Percentiles rank a stretch among this genome's conserved stretches.
Conservation (phyloP, 805 yeast species). For the Starmerella cellae region DNA sequence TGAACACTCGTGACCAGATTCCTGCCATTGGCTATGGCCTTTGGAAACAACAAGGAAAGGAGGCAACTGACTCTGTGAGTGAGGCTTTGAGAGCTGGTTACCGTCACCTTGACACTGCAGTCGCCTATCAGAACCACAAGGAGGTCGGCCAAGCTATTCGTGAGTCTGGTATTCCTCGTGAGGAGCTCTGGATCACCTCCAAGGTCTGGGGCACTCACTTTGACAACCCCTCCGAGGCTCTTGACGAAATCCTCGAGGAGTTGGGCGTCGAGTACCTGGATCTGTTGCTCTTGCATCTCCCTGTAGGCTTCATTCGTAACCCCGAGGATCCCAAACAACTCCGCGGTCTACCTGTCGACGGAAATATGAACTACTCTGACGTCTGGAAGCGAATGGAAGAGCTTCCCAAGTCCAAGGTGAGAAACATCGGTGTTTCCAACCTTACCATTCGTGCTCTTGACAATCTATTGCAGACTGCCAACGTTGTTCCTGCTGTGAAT, state of each 20-base stretch:
- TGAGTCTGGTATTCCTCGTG: constrained; percentile 37
- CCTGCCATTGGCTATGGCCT: constrained; percentile 17
- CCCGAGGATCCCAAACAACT: constrained; percentile 12
- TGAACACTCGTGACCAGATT: constrained; percentile 10
- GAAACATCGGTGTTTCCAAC: constrained; percentile 63
- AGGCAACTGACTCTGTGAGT: constrained; percentile 33
- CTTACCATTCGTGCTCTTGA: constrained; percentile 40
- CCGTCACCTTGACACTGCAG: constrained; percentile 41
- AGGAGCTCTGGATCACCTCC: constrained; percentile 56
- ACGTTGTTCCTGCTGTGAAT: constrained; percentile 48
- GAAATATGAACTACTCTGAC: constrained; percentile 4
- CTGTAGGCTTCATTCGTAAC: constrained; percentile 29
- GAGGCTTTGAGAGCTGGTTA: constrained; percentile 53
- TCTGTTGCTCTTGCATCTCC: constrained; percentile 71
- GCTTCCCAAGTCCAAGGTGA: constrained; percentile 38
- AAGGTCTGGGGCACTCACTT: constrained; percentile 36
- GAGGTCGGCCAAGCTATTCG: constrained; percentile 41
- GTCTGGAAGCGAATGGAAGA: constrained; percentile 53
- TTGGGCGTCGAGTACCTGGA: constrained; percentile 65
- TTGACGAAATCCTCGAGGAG: constrained; percentile 46
- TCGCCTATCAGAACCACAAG: constrained; percentile 32
- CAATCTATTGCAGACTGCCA: constrained; percentile 35
- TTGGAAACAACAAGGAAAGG: constrained; percentile 12
- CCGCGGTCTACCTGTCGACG: constrained; percentile 10
- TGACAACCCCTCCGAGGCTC: constrained; percentile 36